Percentiles rank a stretch among this genome's conserved stretches.
Evolutionary conservation across 257 asterid genomes (phyloP).

Genomic region (Fraxinus quadrangulata): DNA sequence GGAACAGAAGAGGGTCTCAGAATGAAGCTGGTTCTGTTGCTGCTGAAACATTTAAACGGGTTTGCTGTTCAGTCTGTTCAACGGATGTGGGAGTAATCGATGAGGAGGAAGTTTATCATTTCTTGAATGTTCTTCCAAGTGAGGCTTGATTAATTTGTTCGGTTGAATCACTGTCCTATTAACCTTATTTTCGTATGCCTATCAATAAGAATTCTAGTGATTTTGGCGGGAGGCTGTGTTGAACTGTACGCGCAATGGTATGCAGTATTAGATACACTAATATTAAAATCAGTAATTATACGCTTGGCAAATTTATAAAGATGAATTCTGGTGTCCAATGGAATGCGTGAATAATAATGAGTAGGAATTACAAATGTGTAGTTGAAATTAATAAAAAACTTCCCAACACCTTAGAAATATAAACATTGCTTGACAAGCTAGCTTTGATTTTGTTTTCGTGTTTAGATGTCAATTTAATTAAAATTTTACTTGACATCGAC

Average conservation of each 20-base stretch:
- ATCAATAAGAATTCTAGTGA: neutral
- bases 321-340: too few relatives aligned
- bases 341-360: too few relatives aligned
- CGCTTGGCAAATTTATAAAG: too few relatives aligned
- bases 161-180: neutral
- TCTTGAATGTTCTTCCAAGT: constrained; percentile 75
- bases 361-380: too few relatives aligned
- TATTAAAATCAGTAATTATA: too few relatives aligned
- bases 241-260: neutral
- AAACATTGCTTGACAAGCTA: too few relatives aligned
- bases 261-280: too few relatives aligned
- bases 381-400: too few relatives aligned
- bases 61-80: constrained; percentile 76
- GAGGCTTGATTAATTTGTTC: constrained; percentile 57
- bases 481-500: too few relatives aligned
- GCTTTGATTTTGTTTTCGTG: too few relatives aligned
- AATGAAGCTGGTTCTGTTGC: constrained; percentile 28
- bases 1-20: constrained; percentile 39
- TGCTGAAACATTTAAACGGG: constrained; percentile 45
- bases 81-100: constrained; percentile 83
- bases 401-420: too few relatives aligned
- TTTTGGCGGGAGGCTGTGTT: neutral
- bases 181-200: neutral
- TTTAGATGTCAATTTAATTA: too few relatives aligned
- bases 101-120: constrained; percentile 82